phyloP scores from a whole-genome alignment of 768 basidiomycete species.

The Dacryopinax primogenitus region DNA sequence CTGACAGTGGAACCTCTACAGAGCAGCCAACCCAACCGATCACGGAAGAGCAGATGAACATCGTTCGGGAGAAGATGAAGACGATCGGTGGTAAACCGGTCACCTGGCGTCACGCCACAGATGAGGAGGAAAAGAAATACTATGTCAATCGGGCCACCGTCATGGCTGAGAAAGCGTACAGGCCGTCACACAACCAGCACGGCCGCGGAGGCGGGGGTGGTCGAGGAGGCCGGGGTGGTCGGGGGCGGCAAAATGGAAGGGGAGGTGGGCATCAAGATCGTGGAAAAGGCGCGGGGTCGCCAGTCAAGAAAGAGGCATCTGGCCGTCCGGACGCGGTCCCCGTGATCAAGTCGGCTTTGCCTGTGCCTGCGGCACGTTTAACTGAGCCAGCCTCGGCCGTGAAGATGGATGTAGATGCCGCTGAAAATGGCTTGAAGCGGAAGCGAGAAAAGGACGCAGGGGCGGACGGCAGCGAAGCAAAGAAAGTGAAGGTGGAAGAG shows the following conservation, averaged over 20 bases:
- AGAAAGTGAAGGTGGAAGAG: conserved; percentile 14
- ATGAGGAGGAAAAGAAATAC: conserved; percentile 20
- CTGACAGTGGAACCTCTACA: neutral
- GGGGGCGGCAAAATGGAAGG: conserved; percentile 15
- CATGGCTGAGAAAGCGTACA: conserved; percentile 16
- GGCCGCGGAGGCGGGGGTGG: conserved; percentile 17
- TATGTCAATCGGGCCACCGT: conserved; percentile 19
- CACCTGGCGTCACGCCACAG: conserved; percentile 36
- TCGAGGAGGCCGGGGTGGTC: conserved; percentile 15
- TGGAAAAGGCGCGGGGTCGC: conserved; percentile 2
- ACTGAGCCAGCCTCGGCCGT: neutral
- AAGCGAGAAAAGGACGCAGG: conserved; percentile 9
- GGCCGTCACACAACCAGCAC: conserved; percentile 14
- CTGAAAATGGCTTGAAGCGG: conserved; percentile 7
- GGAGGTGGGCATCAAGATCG: conserved; percentile 13
- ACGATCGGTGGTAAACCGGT: conserved; percentile 38
- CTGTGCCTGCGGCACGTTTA: neutral
- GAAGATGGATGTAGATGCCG: conserved; percentile 4
- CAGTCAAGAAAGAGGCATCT: neutral
- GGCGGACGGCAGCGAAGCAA: conserved; percentile 7
- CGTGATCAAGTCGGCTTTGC: neutral
- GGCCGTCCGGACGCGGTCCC: neutral
- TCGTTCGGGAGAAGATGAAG: conserved; percentile 33
- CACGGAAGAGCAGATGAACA: conserved; percentile 55
- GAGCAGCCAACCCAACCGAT: conserved; percentile 31